A percentile compares a stretch with the other conserved stretches of the same genome.
Conservation (phyloP, 306 rosid genomes). For the Alnus rubra region DNA sequence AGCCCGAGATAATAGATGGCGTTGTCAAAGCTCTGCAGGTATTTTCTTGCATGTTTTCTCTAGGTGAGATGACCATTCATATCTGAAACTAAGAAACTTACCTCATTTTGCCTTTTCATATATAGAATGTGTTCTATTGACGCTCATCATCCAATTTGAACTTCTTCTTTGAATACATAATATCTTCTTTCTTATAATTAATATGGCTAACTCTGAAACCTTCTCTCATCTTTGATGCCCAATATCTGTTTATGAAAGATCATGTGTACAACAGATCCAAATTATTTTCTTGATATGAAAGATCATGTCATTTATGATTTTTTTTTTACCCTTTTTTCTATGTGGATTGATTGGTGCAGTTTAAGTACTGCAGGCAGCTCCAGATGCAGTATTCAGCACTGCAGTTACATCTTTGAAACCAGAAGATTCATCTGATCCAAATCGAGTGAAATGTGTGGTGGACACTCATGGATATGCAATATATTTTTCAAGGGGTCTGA, state of each 20-base stretch:
- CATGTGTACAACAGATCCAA: not conserved
- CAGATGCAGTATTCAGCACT: conserved; percentile 98
- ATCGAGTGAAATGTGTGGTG: conserved; percentile 88
- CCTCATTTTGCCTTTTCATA: not conserved
- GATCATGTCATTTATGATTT: not conserved
- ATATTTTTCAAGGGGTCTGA: conserved; percentile 89
- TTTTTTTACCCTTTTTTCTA: conserved; percentile 4
- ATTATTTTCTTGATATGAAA: not conserved
- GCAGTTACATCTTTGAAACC: conserved; percentile 86
- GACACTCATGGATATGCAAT: conserved; percentile 80
- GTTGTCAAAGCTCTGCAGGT: conserved; percentile 94
- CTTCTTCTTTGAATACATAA: not conserved
- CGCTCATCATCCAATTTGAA: not conserved
- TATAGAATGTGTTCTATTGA: not conserved
- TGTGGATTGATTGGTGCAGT: conserved; percentile 14
- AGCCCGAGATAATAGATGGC: conserved; percentile 90
- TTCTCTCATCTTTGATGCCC: not conserved
- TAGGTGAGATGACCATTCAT: not conserved
- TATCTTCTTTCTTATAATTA: not conserved
- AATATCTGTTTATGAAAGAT: not conserved
- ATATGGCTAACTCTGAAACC: not conserved
- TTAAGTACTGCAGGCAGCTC: conserved; percentile 61
- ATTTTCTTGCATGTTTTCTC: not conserved
- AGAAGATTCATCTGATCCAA: conserved; percentile 82
- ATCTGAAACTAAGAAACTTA: not conserved